A percentile compares a stretch with the other conserved stretches of the same genome.
These are phyloP conservation scores for Eucalyptus leucophloia DNA, from an alignment of 345 rosid species.

Conservation along the genomic window DNA sequence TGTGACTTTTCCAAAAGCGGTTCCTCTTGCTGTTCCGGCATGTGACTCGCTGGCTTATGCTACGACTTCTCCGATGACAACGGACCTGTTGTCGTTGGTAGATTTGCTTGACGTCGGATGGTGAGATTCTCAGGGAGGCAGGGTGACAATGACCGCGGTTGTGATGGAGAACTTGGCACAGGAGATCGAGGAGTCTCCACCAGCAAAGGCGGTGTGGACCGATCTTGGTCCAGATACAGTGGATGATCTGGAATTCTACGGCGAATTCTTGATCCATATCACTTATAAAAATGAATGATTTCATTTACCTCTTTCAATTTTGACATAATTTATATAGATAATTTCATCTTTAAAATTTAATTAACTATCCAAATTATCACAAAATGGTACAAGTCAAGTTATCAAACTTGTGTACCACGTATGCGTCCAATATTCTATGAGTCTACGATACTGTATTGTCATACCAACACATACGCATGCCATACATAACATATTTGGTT, in stretches of 20 bases:
- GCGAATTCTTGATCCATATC: neutral
- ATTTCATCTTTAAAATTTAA: neutral
- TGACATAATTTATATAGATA: neutral
- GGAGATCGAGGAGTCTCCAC: neutral
- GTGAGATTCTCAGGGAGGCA: neutral
- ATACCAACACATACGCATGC: neutral
- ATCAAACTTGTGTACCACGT: neutral
- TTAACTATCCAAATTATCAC: too few species aligned
- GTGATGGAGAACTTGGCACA: neutral
- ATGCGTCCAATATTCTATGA: too few species aligned
- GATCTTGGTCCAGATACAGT: neutral
- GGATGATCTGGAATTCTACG: neutral
- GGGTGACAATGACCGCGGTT: neutral
- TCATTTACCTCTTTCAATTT: neutral
- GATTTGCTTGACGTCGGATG: neutral
- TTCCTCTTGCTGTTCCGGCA: neutral
- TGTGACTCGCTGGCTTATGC: neutral
- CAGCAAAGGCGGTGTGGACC: neutral
- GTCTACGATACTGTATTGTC: neutral
- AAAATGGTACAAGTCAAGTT: neutral
- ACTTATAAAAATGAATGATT: too few species aligned
- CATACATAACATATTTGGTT: neutral
- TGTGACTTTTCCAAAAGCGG: neutral
- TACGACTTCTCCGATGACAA: neutral
- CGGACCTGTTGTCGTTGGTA: neutral